Evolutionary conservation across 148 eudicot genomes (phyloP).

Genomic region (Silene conica): DNA sequence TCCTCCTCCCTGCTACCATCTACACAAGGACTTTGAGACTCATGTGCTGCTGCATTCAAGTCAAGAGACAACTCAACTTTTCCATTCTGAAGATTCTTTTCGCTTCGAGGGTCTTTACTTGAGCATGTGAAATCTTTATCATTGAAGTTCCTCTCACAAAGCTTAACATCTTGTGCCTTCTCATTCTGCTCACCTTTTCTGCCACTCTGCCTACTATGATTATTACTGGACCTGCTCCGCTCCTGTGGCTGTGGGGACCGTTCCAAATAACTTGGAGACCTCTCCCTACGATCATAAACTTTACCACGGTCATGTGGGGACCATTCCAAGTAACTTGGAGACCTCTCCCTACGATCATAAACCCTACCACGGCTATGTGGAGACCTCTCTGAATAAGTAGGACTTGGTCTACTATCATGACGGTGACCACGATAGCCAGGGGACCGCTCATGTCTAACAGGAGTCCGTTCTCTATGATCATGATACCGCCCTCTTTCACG

Average conservation of each 20-base stretch:
- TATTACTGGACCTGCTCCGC: conserved; percentile 35
- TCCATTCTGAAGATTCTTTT: conserved; percentile 32
- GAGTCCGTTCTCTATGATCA: conserved; percentile 56
- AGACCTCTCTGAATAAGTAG: conserved; percentile 33
- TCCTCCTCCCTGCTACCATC: conserved; percentile 11
- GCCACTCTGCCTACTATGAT: conserved; percentile 31
- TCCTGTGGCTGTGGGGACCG: conserved; percentile 42
- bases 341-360: conserved; percentile 32
- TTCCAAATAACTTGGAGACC: conserved; percentile 39
- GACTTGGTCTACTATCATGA: conserved; percentile 33
- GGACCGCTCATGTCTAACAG: conserved; percentile 53
- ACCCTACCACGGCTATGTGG: conserved; percentile 29
- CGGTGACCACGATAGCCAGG: conserved; percentile 35
- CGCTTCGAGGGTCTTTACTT: conserved; percentile 37
- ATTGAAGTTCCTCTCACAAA: conserved; percentile 32
- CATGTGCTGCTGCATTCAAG: conserved; percentile 30
- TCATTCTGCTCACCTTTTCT: conserved; percentile 45
- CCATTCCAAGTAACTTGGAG: conserved; percentile 38
- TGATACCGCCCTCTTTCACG: conserved; percentile 59
- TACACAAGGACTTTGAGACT: conserved; percentile 27
- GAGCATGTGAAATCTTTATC: conserved; percentile 30
- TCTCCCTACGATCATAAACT: conserved; percentile 31
- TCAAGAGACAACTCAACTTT: conserved; percentile 28
- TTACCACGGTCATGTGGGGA: conserved; percentile 35
- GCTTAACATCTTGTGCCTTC: conserved; percentile 46